Conservation (phyloP, 768 basidiomycete species). For the Postia placenta region DNA sequence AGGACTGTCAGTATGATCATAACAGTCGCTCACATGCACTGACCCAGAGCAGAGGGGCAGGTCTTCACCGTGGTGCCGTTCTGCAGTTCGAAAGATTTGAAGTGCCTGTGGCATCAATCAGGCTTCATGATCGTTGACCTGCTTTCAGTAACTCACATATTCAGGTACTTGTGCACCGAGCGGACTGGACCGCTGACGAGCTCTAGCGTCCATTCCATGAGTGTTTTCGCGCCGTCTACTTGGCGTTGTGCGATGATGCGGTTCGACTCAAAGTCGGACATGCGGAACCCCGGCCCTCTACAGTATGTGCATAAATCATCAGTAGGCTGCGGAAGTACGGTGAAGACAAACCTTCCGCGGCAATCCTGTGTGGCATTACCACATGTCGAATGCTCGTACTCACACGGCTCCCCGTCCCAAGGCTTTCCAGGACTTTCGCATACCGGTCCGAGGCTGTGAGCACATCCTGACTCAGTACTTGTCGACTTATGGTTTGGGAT, state of each 20-base stretch:
- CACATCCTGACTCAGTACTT: too few species aligned
- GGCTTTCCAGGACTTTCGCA: slow-evolving; percentile 71
- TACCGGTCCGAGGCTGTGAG: slow-evolving; percentile 55
- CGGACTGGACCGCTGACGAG: slow-evolving; percentile 55
- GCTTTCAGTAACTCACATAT: slow-evolving; percentile 45
- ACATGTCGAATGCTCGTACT: slow-evolving; percentile 70
- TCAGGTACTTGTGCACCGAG: slow-evolving; percentile 63
- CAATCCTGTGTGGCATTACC: slow-evolving; percentile 63
- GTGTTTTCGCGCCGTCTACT: slow-evolving; percentile 57
- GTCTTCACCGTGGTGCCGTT: slow-evolving; percentile 66
- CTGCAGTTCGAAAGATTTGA: slow-evolving; percentile 53
- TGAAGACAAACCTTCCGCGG: slow-evolving; percentile 52
- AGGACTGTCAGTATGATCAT: slow-evolving; percentile 2
- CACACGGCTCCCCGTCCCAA: slow-evolving; percentile 62
- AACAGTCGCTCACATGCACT: slow-evolving; percentile 14
- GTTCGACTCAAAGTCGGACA: slow-evolving; percentile 74
- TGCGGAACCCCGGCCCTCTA: slow-evolving; percentile 71
- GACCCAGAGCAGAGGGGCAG: slow-evolving; percentile 76
- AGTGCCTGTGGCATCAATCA: slow-evolving; percentile 39
- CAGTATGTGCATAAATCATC: background rate
- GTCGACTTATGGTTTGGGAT: background rate
- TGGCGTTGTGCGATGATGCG: slow-evolving; percentile 64
- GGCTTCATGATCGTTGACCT: background rate
- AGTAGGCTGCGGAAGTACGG: slow-evolving; percentile 1
- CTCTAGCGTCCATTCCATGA: slow-evolving; percentile 47